A percentile compares a stretch with the other conserved stretches of the same genome.
Conservation (phyloP, 2,329 filamentous ascomycete genomes). For the Paracamarosporium sp. region DNA sequence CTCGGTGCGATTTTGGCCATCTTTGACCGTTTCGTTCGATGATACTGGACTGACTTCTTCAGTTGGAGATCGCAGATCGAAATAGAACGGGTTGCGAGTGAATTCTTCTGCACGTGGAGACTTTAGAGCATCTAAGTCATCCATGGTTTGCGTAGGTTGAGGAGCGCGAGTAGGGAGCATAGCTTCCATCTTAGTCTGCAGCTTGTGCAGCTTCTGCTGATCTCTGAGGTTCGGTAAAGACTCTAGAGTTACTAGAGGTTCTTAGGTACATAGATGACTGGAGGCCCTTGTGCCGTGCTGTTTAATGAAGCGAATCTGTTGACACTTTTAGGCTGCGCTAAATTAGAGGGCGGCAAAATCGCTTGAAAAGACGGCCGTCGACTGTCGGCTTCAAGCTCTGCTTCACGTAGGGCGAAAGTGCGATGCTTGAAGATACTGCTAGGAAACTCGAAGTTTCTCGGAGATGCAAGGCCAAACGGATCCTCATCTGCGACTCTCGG, state of each 20-base stretch:
- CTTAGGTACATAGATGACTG: conserved; percentile 21
- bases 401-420: conserved; percentile 17
- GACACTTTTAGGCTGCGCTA: conserved; percentile 32
- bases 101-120: conserved; percentile 77
- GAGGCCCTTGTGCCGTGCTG: conserved; percentile 36
- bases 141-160: conserved; percentile 33
- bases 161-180: conserved; percentile 38
- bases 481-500: conserved; percentile 41
- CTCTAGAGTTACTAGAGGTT: conserved; percentile 20
- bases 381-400: conserved; percentile 28
- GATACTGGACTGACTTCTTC: conserved; percentile 39
- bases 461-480: conserved; percentile 47
- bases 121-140: conserved; percentile 64
- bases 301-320: conserved; percentile 46
- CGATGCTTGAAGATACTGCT: conserved; percentile 28
- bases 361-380: conserved; percentile 45
- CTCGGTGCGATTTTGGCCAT: conserved; percentile 32
- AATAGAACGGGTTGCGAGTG: conserved; percentile 60
- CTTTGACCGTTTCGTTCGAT: conserved; percentile 41
- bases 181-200: conserved; percentile 49
- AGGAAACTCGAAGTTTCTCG: conserved; percentile 49
- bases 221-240: conserved; percentile 46
- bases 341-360: conserved; percentile 40
- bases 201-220: conserved; percentile 45
- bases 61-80: conserved; percentile 34